Percentiles rank a stretch among this genome's conserved stretches.
Conservation (phyloP, 257 asterid species). For the Haberlea rhodopensis region DNA sequence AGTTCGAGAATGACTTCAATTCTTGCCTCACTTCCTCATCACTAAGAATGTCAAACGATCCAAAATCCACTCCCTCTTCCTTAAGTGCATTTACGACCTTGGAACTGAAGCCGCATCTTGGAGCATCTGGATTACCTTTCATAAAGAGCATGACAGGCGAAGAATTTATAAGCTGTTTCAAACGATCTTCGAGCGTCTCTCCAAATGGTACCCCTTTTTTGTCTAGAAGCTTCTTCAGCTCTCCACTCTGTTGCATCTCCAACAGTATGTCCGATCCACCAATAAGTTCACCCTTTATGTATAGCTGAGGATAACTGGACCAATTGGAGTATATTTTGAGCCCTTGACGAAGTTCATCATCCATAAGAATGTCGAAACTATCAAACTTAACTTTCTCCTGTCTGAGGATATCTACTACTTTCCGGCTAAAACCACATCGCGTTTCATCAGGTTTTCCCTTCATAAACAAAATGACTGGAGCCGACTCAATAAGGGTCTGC, state of each 20-base stretch:
- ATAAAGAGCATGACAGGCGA: conserved; percentile 75
- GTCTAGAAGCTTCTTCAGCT: conserved; percentile 59
- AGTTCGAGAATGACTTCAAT: conserved; percentile 75
- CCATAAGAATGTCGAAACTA: conserved; percentile 78
- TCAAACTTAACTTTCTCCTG: conserved; percentile 60
- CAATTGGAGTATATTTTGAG: conserved; percentile 88
- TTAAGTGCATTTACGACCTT: too few relatives aligned
- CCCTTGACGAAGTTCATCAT: conserved; percentile 92
- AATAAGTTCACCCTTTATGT: conserved; percentile 75
- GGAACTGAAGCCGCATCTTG: conserved; percentile 83
- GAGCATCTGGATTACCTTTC: conserved; percentile 84
- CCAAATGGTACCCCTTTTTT: conserved; percentile 59
- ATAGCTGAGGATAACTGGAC: conserved; percentile 90
- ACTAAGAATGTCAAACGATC: conserved; percentile 73
- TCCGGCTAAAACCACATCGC: conserved; percentile 85
- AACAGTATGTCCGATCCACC: conserved; percentile 99
- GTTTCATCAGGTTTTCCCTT: conserved; percentile 87
- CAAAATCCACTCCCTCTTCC: too few relatives aligned
- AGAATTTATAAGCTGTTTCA: conserved; percentile 52
- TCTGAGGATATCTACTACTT: conserved; percentile 89
- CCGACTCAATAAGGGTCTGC: conserved; percentile 46
- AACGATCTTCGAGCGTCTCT: conserved; percentile 50
- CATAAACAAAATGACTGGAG: conserved; percentile 82
- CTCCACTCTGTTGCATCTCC: conserved; percentile 96
- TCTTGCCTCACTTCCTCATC: conserved; percentile 96